Evolutionary conservation across 495 filamentous ascomycete genomes (phyloP).

Genomic region (Xylaria sp.): DNA sequence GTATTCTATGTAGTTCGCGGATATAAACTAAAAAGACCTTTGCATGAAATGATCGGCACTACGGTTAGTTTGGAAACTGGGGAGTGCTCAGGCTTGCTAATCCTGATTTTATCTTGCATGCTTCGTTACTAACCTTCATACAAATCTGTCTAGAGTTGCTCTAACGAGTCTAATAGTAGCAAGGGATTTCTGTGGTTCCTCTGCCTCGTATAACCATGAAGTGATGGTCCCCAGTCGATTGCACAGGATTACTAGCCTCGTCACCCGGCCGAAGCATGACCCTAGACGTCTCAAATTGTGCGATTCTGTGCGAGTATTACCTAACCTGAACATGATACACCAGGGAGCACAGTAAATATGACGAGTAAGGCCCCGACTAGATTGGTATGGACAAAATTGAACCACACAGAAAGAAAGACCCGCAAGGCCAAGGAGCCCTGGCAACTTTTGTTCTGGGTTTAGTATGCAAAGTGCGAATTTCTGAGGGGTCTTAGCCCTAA

Average conservation of each 20-base stretch:
- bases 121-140: not conserved
- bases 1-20: too few relatives aligned
- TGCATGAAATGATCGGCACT: not conserved
- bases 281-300: conserved; percentile 1
- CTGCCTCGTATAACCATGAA: not conserved
- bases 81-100: not conserved
- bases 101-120: not conserved
- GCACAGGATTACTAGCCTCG: not conserved
- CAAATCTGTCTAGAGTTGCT: not conserved
- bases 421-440: not conserved
- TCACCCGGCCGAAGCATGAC: not conserved
- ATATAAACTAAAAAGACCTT: not conserved
- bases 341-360: not conserved
- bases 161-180: not conserved
- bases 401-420: not conserved
- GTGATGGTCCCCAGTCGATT: not conserved
- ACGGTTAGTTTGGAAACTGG: too few relatives aligned
- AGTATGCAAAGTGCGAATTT: not conserved
- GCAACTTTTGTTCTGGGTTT: not conserved
- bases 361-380: too few relatives aligned
- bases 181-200: not conserved
- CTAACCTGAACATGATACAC: not conserved
- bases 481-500: not conserved
- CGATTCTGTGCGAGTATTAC: not conserved
- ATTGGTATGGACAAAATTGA: not conserved